Base-by-base conservation (phyloP, 768 basidiomycete species). In the Psilocybe tampanensis region DNA sequence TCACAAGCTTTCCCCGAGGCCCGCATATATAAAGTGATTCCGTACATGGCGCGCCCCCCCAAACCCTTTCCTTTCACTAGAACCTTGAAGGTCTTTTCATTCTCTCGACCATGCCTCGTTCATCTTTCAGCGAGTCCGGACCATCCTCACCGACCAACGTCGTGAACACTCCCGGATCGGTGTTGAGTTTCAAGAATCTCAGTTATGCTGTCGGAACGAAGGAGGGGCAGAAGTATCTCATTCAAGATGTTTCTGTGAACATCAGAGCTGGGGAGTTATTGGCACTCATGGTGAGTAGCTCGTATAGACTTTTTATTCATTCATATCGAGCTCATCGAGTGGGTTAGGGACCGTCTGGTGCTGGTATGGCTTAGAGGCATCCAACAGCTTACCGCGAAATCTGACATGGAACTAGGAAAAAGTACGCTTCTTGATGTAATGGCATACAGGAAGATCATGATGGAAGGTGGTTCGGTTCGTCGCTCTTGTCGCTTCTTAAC, bases 381-480 rank as follows among this genome's bases (percentile, higher is more conserved):
- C 43, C 36, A 9, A 29, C 29, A 29, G 4, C 29, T 23, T 8
- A 47, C 32, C 21, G 32, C 29, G 22, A 32, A 19, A 52, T 44
- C 33, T 55, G 23, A 52, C 18, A 12, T 45, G 2, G 21, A 22
- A 6, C n/a, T 48, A 76, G 76, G 78, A 7, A 79, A 79, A 59
- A 79, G 76, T 57, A 79, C 78, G 0, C 69, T 79, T 6, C 72
- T 79, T 23, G 78, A 79, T 58, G 67, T 78, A 33, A 79, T 78
- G 78, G 72, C 76, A 0, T 77, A 73, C 58, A 59, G 77, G 29
- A 79, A 78, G 57, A 51, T 49, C 0, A 59, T 69, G 21, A 33
- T 64, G 18, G 64, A 66, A 4, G 74, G 72, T 24, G 70, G 65
- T 21, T 60, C 55, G 41, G 77, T 76, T 54, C 53, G 70, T 65